Percentiles rank a stretch among this genome's conserved stretches.
Conservation (phyloP, 129 eudicot species). For the Ambrosia trifida region DNA sequence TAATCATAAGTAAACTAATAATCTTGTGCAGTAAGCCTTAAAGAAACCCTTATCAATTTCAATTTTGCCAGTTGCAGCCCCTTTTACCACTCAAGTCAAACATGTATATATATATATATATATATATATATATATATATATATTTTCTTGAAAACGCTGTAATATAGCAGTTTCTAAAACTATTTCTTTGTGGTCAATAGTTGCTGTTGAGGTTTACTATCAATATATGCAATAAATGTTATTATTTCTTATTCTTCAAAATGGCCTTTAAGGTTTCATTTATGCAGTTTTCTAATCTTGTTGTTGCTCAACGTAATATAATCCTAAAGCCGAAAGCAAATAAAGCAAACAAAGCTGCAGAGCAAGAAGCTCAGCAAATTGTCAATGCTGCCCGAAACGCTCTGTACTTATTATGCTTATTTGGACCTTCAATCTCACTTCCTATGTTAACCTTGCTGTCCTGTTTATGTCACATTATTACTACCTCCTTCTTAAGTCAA, state of each 20-base stretch:
- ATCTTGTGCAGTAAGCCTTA: no score
- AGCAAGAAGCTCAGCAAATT: conserved; percentile 88
- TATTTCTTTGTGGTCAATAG: background rate
- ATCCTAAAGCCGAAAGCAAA: no score
- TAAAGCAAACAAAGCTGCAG: no score
- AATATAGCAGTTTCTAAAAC: background rate
- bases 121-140: no score
- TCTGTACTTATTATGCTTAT: conserved; percentile 24
- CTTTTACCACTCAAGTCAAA: background rate
- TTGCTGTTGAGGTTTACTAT: background rate
- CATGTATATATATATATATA: no score
- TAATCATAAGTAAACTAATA: no score
- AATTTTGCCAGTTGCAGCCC: no score
- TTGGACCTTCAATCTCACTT: background rate
- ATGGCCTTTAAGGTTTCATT: background rate
- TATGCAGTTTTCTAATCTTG: background rate
- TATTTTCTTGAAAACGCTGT: no score
- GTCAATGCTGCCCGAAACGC: conserved; percentile 81
- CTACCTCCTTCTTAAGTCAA: background rate
- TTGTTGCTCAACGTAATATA: no score
- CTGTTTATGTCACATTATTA: no score
- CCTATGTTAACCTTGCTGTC: background rate
- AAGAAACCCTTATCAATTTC: no score
- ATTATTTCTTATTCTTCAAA: background rate
- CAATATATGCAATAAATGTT: background rate